Base-by-base conservation (phyloP, 768 basidiomycete species). In the Rickenella mellea region DNA sequence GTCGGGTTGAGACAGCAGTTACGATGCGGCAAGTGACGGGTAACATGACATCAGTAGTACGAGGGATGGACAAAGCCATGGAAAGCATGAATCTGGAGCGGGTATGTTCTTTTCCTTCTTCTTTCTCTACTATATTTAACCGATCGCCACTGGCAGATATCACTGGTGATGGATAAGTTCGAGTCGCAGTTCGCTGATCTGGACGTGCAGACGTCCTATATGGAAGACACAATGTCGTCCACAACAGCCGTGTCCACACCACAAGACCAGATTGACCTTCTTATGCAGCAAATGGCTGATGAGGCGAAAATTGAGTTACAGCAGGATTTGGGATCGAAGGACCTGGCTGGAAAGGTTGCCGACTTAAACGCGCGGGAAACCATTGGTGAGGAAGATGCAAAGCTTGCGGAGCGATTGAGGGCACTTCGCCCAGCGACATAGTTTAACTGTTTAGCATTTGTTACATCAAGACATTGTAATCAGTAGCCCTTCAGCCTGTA, bases 21-120 rank as follows among this genome's bases (percentile, higher is more conserved):
- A 97, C 94, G 42, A 97, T 99, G 90, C 78, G 89, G 38, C 78
- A 89, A 63, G 86, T 99, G 29, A 94, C 96, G 24, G 91, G 91
- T 3, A 92, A 83, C 60, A 96, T 99, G 94, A 82, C 90, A 12
- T 83, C 82, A 27, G 96, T 98, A 2, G 96, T 99, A 33, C 81
- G 80, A 54, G 93, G 92, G 26, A 98, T 99, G 96, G 96, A 99
- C 60, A 88, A 84, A 58, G 96, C 96, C 4, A 98, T 99, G 96
- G 86, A 96, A 53, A 85, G 73, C 63, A 99, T 99, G 96, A 98
- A 99, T 68, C 75, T 98, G 43, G 96, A 99, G 54, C 74, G 83
- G 59, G 94, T 96, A 55, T 56, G 80, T 67, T 9, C 6, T 10
- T 27, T 12, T 28, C 26, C 39, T 46, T 29, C n/a, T 17, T 10